Base-by-base conservation (phyloP, 2,329 filamentous ascomycete genomes). In the Hypoxylon sp. region DNA sequence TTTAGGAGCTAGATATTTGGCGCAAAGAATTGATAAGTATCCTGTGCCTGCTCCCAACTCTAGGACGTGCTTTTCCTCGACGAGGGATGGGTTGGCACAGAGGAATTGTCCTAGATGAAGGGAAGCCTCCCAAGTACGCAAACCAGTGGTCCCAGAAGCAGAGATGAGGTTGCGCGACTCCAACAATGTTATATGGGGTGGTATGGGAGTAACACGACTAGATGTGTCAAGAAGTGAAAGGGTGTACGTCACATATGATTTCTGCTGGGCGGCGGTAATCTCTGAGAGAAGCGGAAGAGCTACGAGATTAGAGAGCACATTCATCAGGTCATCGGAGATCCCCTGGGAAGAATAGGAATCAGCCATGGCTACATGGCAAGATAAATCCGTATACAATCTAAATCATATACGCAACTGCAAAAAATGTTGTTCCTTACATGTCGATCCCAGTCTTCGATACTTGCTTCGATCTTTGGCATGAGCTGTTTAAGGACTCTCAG, bases 91-190 rank as follows among this genome's bases (percentile, higher is more conserved):
- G 53, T 84, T 79, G n/a, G 75, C 65, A 65, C 87, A 87, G 21
- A 94, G 85, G 73, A 89, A 93, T 48, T 89, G 85, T 1, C 90
- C 91, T 0, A 95, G 83, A 72, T 93, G 90, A 7, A 95, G 81
- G 1, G 91, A 89, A 0, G 92, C 92, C 77, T 95, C 93, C 93
- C 92, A 96, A 0, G 93, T 95, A 34, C 92, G 86, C 23, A 92
- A 84, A 1, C 92, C 92, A 0, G 92, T 95, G 0, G 91, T 94
- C 0, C 91, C 91, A 0, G 85, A 85, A 1, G 89, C 90, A 1
- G 91, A 89, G 51, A 95, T 87, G 28, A 94, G 84, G 30, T 86
- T 85, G 2, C 89, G 87, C 32, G 89, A 89, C 79, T 94, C 92
- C 13, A 92, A 84, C 1, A 94, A 81, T 0, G 89, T 91, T 62